These are phyloP conservation scores for Ophiostoma sp. DNA, from an alignment of 2,329 filamentous ascomycete species.

Conservation along the genomic window DNA sequence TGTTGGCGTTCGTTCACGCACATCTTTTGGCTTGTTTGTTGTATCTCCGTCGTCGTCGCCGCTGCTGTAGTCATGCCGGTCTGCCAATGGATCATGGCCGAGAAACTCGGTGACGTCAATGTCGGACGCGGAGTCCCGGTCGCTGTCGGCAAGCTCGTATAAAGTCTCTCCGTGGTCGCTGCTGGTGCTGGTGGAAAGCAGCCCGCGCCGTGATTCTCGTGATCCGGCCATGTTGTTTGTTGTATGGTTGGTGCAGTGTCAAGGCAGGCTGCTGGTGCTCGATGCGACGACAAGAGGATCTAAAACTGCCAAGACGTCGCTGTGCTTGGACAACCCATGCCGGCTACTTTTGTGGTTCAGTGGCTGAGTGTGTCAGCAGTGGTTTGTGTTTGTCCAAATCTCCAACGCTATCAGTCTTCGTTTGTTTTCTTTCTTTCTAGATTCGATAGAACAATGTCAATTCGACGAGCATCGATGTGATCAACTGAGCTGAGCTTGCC, in stretches of 20 bases:
- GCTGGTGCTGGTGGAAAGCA: constrained; percentile 1
- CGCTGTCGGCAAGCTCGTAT: constrained; percentile 25
- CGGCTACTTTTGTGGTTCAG: too few species aligned
- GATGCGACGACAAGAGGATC: neutral
- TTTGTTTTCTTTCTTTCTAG: too few species aligned
- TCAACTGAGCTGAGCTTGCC: too few species aligned
- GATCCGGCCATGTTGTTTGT: neutral
- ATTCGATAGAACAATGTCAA: too few species aligned
- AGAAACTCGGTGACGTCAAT: constrained; percentile 34
- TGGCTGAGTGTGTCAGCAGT: too few species aligned
- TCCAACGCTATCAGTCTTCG: too few species aligned
- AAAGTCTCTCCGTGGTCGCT: neutral
- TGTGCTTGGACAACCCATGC: neutral
- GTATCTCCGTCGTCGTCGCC: constrained; percentile 4
- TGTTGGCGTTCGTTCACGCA: neutral
- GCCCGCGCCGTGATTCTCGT: constrained; percentile 8
- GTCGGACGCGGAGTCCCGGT: constrained; percentile 27
- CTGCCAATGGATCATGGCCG: constrained; percentile 25
- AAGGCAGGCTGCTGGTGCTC: neutral
- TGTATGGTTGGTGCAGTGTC: neutral
- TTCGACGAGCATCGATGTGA: too few species aligned
- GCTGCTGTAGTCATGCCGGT: neutral
- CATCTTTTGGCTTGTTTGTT: neutral
- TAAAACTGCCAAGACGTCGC: constrained; percentile 6
- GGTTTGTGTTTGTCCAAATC: too few species aligned